Base-by-base conservation (phyloP, 2,329 filamentous ascomycete species). In the Ophiocordyceps camponoti-floridani region DNA sequence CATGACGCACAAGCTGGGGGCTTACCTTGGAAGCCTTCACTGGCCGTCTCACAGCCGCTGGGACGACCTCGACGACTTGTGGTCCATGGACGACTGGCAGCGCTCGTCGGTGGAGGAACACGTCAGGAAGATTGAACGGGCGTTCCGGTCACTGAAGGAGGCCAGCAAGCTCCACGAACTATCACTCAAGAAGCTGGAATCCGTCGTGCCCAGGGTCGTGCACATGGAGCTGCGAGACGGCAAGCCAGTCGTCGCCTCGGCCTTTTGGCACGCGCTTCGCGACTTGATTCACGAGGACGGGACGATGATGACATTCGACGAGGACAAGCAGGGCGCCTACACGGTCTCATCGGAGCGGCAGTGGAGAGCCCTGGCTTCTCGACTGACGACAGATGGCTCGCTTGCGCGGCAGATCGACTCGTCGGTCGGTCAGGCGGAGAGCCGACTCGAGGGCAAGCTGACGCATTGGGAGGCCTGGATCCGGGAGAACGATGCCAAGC, bases 211-310 rank as follows among this genome's bases (percentile, higher is more conserved):
- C 0, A 64, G 69, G 12, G 52, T 70, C 10, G 62, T 84, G 4
- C 69, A 73, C 47, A 68, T 82, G 50, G 65, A 69, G 13, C 64
- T 67, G 8, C 58, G 62, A 31, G 58, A 72, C 28, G 79, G 77
- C 13, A 66, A 69, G 10, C 58, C 65, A 0, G 60, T 71, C 19
- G 70, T 84, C 14, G 62, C 72, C 0, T 65, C 73, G 23, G 69
- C 76, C 3, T 82, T 86, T 47, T 86, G 76, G 72, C 65, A 74
- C 46, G 80, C 79, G 0, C 56, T 86, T 9, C 64, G 67, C 23
- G 69, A 72, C 44, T 65, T 70, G 46, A 69, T 82, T 42, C 62
- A 61, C 18, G 57, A 62, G 1, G 72, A 74, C 40, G 61, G 62
- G 2, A 59, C 62, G 28, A 63, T 76, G 37, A 54, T 75, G 35